Base-by-base conservation (phyloP, 306 rosid genomes). In the Casuarina glauca region DNA sequence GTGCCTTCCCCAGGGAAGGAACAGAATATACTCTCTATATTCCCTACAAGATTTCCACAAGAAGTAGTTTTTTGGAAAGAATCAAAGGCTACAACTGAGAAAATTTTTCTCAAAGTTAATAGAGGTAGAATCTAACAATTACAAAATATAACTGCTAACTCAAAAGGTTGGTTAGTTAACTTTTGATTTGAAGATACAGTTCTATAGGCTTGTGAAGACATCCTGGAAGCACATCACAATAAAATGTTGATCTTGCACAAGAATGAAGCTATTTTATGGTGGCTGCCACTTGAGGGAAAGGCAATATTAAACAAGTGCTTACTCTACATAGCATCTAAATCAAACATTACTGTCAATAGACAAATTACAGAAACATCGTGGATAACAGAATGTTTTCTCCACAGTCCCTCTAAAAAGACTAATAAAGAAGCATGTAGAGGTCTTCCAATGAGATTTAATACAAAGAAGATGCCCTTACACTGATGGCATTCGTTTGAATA, bases 401-500 rank as follows among this genome's bases (percentile, higher is more conserved):
- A n/a, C 9, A 3, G 64, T 20, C 26, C 64, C 38, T 2, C 39
- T 8, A 57, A 20, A 57, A 57, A 57, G 12, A 20, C 11, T 3
- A 57, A 57, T 9, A 57, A 57, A 20, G 64, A 57, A 57, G 61
- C 32, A 54, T 16, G 61, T 12, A 57, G 26, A 19, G 19, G 26
- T 19, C 42, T 61, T 61, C 68, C 68, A 35, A 42, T 26, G 32
- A 43, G 32, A 60, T 52, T 66, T 44, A 80, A 50, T 57, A 77
- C 61, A 76, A 70, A 19, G 46, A 61, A 69, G 74, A 82, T 81
- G 69, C 77, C 73, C 94, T 84, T 87, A 94, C 98, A 79, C 38
- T 64, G 97, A 92, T 20, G 94, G 88, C 69, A 85, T 83, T 49
- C 84, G 85, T 82, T 94, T 92, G 84, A 94, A 94, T 78, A 92